phyloP scores from a whole-genome alignment of 1,284 basidiomycete species.

The Ceratobasidium sp. region DNA sequence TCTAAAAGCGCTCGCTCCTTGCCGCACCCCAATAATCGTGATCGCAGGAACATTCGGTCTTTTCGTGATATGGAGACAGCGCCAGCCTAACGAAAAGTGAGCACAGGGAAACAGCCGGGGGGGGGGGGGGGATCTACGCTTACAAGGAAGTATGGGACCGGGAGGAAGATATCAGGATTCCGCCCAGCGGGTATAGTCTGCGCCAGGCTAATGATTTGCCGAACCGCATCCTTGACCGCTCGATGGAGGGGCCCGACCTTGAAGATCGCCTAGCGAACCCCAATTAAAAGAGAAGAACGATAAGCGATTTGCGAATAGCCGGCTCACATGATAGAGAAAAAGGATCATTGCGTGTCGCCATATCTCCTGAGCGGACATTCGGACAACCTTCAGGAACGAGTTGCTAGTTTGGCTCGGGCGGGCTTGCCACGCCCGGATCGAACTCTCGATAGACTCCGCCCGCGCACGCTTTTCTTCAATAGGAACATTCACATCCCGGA shows the following conservation, averaged over 20 bases:
- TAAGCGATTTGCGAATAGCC: slow-evolving; percentile 8
- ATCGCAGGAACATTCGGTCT: slow-evolving; percentile 39
- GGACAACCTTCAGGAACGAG: slow-evolving; percentile 43
- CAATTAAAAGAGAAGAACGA: neutral
- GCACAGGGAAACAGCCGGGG: neutral
- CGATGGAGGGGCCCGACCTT: slow-evolving; percentile 41
- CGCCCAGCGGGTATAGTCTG: slow-evolving; percentile 43
- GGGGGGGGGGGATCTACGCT: neutral
- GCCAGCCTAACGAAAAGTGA: slow-evolving; percentile 26
- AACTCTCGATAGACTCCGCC: slow-evolving; percentile 28
- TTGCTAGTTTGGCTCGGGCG: slow-evolving; percentile 40
- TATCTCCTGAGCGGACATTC: slow-evolving; percentile 42
- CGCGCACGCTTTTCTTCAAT: slow-evolving; percentile 11
- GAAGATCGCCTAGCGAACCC: slow-evolving; percentile 32
- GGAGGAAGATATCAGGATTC: slow-evolving; percentile 41
- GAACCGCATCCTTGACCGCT: slow-evolving; percentile 39
- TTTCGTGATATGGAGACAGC: slow-evolving; percentile 39
- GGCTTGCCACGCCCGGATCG: slow-evolving; percentile 38
- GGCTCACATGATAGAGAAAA: slow-evolving; percentile 41
- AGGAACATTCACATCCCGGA: slow-evolving; percentile 27
- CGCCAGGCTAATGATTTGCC: slow-evolving; percentile 40
- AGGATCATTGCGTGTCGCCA: slow-evolving; percentile 41
- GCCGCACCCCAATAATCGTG: slow-evolving; percentile 32
- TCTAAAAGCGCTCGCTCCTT: slow-evolving; percentile 40
- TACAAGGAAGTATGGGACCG: slow-evolving; percentile 39